Evolutionary conservation across 106 monocot species (phyloP).

Genomic region (Hemerocallis citrina): DNA sequence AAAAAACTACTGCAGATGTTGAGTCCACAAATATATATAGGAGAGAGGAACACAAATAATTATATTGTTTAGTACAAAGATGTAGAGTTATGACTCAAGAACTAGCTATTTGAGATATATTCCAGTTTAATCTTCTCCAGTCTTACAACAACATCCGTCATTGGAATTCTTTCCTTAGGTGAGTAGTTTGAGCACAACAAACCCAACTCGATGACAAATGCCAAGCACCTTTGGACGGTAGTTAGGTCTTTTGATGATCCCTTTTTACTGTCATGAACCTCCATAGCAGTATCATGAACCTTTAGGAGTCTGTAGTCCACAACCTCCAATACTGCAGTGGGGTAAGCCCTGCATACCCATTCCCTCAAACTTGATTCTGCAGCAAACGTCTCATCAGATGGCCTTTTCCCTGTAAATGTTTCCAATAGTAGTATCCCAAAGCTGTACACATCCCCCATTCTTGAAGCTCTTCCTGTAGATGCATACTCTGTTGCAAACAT

Average conservation of each 20-base stretch:
- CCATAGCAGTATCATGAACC: neutral
- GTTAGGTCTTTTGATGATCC: too few species aligned
- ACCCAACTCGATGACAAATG: neutral
- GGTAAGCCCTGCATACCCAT: constrained; percentile 25
- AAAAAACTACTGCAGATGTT: too few species aligned
- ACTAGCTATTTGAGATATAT: too few species aligned
- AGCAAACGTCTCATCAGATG: constrained; percentile 38
- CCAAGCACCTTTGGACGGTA: neutral
- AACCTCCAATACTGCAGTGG: neutral
- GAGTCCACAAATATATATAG: too few species aligned
- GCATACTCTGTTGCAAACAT: constrained; percentile 45
- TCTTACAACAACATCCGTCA: neutral
- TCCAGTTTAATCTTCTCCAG: constrained; percentile 1
- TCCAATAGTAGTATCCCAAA: constrained; percentile 45
- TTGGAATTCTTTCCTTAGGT: constrained; percentile 1
- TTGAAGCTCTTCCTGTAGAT: constrained; percentile 22
- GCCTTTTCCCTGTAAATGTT: constrained; percentile 37
- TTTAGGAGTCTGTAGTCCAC: neutral
- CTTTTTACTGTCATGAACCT: too few species aligned
- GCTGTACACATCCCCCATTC: constrained; percentile 54
- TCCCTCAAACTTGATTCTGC: constrained; percentile 23
- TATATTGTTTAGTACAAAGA: too few species aligned
- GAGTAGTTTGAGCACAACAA: neutral
- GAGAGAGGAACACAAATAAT: too few species aligned
- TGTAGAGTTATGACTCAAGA: too few species aligned